Conservation (phyloP, 139 green algal genomes). For the Coccomyxa sp. region DNA sequence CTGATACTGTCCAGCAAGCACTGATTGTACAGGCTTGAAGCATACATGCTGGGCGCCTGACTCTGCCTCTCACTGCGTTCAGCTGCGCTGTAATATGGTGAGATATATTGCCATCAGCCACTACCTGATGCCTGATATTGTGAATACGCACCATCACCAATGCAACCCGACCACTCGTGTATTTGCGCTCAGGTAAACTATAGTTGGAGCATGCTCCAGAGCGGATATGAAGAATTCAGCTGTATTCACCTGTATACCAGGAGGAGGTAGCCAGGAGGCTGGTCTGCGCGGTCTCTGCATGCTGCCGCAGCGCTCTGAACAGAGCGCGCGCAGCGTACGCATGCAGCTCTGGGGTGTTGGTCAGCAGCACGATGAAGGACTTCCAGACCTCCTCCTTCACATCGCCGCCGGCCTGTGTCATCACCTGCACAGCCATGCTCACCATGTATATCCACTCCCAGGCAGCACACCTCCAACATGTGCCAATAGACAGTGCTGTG, state of each 20-base stretch:
- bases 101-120: too few species aligned
- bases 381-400: conserved; percentile 84
- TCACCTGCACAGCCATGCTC: conserved; percentile 36
- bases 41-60: too few species aligned
- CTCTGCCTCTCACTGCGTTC: too few species aligned
- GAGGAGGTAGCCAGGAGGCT: conserved; percentile 48
- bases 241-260: conserved; percentile 88
- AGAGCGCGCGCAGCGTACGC: conserved; percentile 59
- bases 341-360: conserved; percentile 84
- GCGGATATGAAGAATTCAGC: too few species aligned
- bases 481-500: not conserved
- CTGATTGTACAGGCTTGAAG: too few species aligned
- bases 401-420: conserved; percentile 67
- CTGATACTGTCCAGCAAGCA: too few species aligned
- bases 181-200: too few species aligned
- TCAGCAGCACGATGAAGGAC: conserved; percentile 81
- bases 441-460: not conserved
- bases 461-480: not conserved
- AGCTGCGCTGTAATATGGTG: too few species aligned
- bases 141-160: too few species aligned
- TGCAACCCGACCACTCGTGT: too few species aligned
- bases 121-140: too few species aligned
- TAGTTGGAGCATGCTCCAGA: too few species aligned
- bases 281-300: conserved; percentile 12
- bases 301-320: conserved; percentile 34